Base-by-base conservation (phyloP, 1,284 basidiomycete species). In the Rhodotorula sp. region DNA sequence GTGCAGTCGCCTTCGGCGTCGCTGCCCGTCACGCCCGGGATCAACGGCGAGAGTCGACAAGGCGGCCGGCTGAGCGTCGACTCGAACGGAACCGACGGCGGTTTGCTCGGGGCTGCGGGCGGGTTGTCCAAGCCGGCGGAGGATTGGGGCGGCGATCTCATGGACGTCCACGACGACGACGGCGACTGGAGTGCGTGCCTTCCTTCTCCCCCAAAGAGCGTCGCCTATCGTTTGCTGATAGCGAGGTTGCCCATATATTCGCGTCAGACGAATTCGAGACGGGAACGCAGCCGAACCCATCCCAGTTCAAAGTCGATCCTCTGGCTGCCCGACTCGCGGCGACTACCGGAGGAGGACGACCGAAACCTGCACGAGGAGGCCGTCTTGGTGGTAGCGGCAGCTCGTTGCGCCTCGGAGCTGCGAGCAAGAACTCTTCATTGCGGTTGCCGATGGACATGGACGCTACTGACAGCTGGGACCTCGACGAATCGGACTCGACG, bases 151-250 rank as follows among this genome's bases (percentile, higher is more conserved):
- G 87, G 87, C 43, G 91, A 95, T 80, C 81, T 95, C 66, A 95
- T 95, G 80, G 93, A 97, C 77, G 88, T 97, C 15, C 89, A 93
- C 79, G 92, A 90, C 1, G 93, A 97, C 77, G 86, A 88, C 48
- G 93, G 89, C 78, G 94, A 97, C 80, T 97, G 94, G 94, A 90
- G 92, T 91, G 94, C 90, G 92, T 91, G 79, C 79, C 86, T 66
- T 28, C 8, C 34, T 34, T 34, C 34, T 6, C 34, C 34, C 34
- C n/a, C n/a, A n/a, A 8, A 34, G 34, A 6, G 34, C 34, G 34
- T 34, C 5, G 34, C 34, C 5, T 4, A 34, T 34, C 3, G 34
- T 34, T 34, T 34, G 34, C 34, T 34, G 34, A 34, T 34, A 34
- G 34, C 34, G 34, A 34, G 34, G 8, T 49, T 47, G 12, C 18